Conservation (phyloP, 306 rosid species). For the Sophora flavescens region DNA sequence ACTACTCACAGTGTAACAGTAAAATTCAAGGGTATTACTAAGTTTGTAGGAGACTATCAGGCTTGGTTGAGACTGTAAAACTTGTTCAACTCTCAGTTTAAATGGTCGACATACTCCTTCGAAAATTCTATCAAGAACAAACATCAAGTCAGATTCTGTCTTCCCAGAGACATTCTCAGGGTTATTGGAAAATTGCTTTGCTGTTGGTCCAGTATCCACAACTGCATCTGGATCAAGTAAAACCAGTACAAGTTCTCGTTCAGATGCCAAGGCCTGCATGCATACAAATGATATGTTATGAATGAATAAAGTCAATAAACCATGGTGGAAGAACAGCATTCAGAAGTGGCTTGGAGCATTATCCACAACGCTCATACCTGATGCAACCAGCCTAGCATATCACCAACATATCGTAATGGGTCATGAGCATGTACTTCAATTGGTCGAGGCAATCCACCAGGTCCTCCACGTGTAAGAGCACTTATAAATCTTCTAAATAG, state of each 20-base stretch:
- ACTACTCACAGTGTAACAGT: constrained; percentile 88
- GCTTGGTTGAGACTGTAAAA: constrained; percentile 93
- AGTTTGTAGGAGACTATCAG: constrained; percentile 91
- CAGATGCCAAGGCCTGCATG: constrained; percentile 96
- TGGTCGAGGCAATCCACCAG: constrained; percentile 99
- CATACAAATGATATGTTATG: constrained; percentile 5
- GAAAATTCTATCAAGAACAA: constrained; percentile 97
- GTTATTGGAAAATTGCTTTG: constrained; percentile 61
- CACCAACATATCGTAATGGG: constrained; percentile 93
- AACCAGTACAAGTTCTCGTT: constrained; percentile 85
- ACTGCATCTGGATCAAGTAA: constrained; percentile 86
- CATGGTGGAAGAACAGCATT: constrained; percentile 26
- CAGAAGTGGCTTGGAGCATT: constrained; percentile 41
- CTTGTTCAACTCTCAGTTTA: constrained; percentile 98
- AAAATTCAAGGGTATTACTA: constrained; percentile 89
- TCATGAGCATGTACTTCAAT: constrained; percentile 99
- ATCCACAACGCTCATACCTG: constrained; percentile 61
- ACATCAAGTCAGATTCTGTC: constrained; percentile 76
- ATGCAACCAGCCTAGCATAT: constrained; percentile 98
- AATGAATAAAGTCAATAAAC: constrained; percentile 39
- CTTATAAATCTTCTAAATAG: constrained; percentile 94
- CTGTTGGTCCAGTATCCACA: constrained; percentile 65
- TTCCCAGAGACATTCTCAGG: constrained; percentile 65
- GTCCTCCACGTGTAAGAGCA: constrained; percentile 98
- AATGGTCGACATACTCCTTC: constrained; percentile 99